Evolutionary conservation across 768 basidiomycete species (phyloP), one percentile per base, ranked within the genome.

Genomic region (Kwoniella europaea): DNA sequence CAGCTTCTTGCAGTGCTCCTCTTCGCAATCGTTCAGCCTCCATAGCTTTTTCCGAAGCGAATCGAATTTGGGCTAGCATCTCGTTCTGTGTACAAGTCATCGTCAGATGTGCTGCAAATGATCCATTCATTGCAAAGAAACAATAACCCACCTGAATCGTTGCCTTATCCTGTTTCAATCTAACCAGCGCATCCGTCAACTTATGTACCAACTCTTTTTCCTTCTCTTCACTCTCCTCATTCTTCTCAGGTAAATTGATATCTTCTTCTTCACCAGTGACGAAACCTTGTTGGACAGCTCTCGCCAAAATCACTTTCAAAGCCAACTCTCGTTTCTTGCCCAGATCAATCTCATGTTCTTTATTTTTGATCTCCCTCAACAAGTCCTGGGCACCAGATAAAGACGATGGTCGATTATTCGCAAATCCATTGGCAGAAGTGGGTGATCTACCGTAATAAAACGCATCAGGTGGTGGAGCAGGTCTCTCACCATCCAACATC

Each of bases 1-100:
- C 93, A 2, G 95, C 92, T 84, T 99, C 97, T 83, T 98, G 93
- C 9, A 92, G 84, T 1, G 97, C 97, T 54, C 88, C 90, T 7
- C 87, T 82, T 71, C 91, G 90, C 72, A 89, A 84, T 62, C 91
- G 88, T 73, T 95, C 93, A 0, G 92, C 91, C 63, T 93, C 91
- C 3, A 88, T 86, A 10, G 97, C 83, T 52, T 89, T 90, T 54
- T 92, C 90, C 2, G 94, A 93, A 2, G 90, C 88, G 63, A 87
- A 87, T 56, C 87, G 89, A 1, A 92, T 91, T 82, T 96, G 93
- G 63, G 89, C 90, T 15, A 88, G 86, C 20, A 74, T 72, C 65
- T 80, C 84, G 74, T 68, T 81, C 79, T 74, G 74, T 44, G 27
- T 9, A 16, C 3, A 2, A 41, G 4, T 4, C 22, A 13, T 15